Percentiles rank a stretch among this genome's conserved stretches.
These are phyloP conservation scores for Heliosperma pusillum DNA, from an alignment of 148 eudicot genomes.

Conservation along the genomic window DNA sequence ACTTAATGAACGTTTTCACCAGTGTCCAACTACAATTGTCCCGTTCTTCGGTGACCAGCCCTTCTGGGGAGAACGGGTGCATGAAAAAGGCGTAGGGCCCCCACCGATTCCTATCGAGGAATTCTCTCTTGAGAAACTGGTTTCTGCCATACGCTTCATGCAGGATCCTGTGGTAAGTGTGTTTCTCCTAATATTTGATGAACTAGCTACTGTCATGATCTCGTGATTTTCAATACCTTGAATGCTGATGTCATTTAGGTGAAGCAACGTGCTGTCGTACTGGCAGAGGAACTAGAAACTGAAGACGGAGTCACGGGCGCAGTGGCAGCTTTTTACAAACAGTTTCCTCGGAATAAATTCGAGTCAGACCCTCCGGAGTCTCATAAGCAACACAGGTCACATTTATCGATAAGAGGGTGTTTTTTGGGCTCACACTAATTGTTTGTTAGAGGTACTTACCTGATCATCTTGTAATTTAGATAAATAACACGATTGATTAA, in stretches of 20 bases:
- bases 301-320: conserved; percentile 88
- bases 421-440: conserved; percentile 18
- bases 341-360: conserved; percentile 38
- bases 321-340: conserved; percentile 67
- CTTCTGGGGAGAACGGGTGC: conserved; percentile 87
- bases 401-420: conserved; percentile 38
- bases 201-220: too few relatives aligned
- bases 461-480: too few relatives aligned
- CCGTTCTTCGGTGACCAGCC: conserved; percentile 97
- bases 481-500: too few relatives aligned
- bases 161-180: conserved; percentile 52
- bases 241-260: conserved; percentile 37
- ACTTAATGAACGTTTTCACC: conserved; percentile 17
- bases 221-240: too few relatives aligned
- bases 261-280: conserved; percentile 57
- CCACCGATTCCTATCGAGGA: conserved; percentile 71
- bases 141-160: conserved; percentile 65
- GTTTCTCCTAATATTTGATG: too few relatives aligned
- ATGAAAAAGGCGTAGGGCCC: conserved; percentile 79
- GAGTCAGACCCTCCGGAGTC: conserved; percentile 22
- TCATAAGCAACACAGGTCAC: conserved; percentile 19
- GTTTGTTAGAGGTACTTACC: too few relatives aligned
- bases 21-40: conserved; percentile 89
- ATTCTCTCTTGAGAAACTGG: conserved; percentile 53
- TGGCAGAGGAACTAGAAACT: conserved; percentile 65